Percentiles rank a stretch among this genome's conserved stretches.
Conservation (phyloP, 352 stramenopile species). For the Plasmopara viticola region DNA sequence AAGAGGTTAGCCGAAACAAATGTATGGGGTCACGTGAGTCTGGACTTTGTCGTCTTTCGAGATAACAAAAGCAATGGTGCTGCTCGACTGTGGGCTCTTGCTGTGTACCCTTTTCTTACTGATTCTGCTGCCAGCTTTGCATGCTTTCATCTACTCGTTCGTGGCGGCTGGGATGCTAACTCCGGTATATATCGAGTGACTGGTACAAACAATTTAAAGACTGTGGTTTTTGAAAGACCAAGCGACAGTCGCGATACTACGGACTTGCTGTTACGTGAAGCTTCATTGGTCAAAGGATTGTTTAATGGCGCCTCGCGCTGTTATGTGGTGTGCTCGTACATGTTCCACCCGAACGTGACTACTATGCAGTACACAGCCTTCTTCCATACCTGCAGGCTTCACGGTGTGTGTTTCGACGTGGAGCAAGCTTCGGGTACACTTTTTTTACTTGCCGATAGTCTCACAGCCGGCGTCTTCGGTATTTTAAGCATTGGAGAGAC, state of each 20-base stretch:
- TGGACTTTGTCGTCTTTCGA: constrained; percentile 73
- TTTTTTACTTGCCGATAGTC: constrained; percentile 73
- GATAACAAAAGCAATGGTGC: constrained; percentile 39
- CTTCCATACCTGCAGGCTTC: constrained; percentile 83
- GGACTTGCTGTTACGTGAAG: constrained; percentile 23
- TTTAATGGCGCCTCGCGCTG: constrained; percentile 26
- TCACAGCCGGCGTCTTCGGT: constrained; percentile 72
- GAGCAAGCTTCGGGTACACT: constrained; percentile 52
- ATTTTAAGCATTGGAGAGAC: constrained; percentile 60
- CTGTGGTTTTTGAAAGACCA: background rate
- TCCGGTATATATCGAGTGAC: constrained; percentile 12
- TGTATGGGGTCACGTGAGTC: constrained; percentile 76
- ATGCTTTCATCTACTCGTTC: constrained; percentile 60
- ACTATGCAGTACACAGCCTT: constrained; percentile 76
- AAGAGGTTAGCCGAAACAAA: constrained; percentile 20
- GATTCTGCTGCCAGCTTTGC: constrained; percentile 69
- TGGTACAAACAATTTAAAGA: constrained; percentile 2
- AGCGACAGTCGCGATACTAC: constrained; percentile 1
- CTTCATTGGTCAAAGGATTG: constrained; percentile 13
- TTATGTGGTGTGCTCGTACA: constrained; percentile 70
- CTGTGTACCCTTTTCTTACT: constrained; percentile 70
- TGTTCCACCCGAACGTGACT: constrained; percentile 73
- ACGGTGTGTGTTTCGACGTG: constrained; percentile 86
- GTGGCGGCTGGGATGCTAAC: constrained; percentile 28
- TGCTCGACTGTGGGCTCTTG: constrained; percentile 66